Evolutionary conservation across 2,329 filamentous ascomycete species (phyloP).

Genomic region (Aureobasidium sp.): DNA sequence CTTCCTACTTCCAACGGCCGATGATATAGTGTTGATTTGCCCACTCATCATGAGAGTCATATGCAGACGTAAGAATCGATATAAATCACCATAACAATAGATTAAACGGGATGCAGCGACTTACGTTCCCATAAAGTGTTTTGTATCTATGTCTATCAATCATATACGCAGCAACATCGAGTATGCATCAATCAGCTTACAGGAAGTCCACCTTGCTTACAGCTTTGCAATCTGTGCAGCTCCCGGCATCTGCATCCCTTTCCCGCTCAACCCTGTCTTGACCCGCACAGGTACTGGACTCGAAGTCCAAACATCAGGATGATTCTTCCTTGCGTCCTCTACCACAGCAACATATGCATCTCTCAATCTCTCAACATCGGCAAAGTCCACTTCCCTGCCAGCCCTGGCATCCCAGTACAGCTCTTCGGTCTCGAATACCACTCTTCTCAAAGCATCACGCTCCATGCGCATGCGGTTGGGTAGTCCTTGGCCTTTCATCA

Average conservation of each 20-base stretch:
- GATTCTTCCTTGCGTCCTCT: slow-evolving; percentile 25
- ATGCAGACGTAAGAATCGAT: too few relatives aligned
- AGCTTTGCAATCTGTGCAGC: background rate
- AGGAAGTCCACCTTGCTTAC: background rate
- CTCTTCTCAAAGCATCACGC: slow-evolving; percentile 22
- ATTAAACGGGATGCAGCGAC: background rate
- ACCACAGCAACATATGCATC: slow-evolving; percentile 25
- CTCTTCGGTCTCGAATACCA: slow-evolving; percentile 28
- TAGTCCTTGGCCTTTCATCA: slow-evolving; percentile 29
- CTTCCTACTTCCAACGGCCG: too few relatives aligned
- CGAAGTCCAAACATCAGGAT: slow-evolving; percentile 27
- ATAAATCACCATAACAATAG: background rate
- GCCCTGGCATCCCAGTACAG: slow-evolving; percentile 28
- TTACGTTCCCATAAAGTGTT: background rate
- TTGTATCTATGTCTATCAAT: background rate
- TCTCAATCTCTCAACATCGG: slow-evolving; percentile 26
- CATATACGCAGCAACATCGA: background rate
- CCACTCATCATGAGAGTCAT: too few relatives aligned
- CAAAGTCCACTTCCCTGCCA: slow-evolving; percentile 21
- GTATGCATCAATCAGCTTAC: background rate
- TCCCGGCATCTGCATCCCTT: background rate
- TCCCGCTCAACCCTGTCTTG: background rate
- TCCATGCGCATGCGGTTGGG: slow-evolving; percentile 27
- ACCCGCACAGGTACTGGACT: slow-evolving; percentile 1
- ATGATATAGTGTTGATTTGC: too few relatives aligned